Conservation (phyloP, 306 rosid species). For the Quercus alba region DNA sequence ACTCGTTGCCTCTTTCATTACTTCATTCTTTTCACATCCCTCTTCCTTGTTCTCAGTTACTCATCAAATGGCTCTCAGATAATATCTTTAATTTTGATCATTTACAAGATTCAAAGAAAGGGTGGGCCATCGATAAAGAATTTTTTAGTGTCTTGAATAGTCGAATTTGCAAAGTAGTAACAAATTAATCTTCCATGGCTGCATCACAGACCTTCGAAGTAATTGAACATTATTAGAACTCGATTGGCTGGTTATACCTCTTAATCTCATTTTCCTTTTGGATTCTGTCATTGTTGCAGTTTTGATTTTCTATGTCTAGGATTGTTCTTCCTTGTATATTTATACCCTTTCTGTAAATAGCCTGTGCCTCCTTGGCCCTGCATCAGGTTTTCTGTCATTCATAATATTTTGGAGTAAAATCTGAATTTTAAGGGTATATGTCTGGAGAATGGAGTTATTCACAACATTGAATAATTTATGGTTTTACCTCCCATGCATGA, state of each 20-base stretch:
- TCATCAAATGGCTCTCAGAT: not conserved
- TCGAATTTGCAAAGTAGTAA: too few species aligned
- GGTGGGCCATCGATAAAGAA: not conserved
- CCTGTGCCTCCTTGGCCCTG: not conserved
- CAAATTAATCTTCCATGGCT: too few species aligned
- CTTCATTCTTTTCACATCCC: not conserved
- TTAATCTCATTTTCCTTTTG: too few species aligned
- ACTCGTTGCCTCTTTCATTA: not conserved
- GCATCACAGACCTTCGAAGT: too few species aligned
- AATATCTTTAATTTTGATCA: not conserved
- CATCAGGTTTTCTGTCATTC: not conserved
- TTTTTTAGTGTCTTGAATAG: too few species aligned
- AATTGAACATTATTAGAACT: too few species aligned
- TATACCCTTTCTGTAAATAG: not conserved
- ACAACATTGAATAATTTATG: not conserved
- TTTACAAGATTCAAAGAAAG: not conserved
- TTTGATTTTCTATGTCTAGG: not conserved
- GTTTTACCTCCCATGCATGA: not conserved
- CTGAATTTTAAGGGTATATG: not conserved
- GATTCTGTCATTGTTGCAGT: not conserved
- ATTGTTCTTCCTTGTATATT: not conserved
- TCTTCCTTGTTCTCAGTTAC: not conserved
- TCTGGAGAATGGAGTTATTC: not conserved
- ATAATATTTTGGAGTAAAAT: not conserved
- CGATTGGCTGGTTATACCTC: too few species aligned